phyloP scores from a whole-genome alignment of 352 stramenopile species.

The Phytophthora cryptogea region DNA sequence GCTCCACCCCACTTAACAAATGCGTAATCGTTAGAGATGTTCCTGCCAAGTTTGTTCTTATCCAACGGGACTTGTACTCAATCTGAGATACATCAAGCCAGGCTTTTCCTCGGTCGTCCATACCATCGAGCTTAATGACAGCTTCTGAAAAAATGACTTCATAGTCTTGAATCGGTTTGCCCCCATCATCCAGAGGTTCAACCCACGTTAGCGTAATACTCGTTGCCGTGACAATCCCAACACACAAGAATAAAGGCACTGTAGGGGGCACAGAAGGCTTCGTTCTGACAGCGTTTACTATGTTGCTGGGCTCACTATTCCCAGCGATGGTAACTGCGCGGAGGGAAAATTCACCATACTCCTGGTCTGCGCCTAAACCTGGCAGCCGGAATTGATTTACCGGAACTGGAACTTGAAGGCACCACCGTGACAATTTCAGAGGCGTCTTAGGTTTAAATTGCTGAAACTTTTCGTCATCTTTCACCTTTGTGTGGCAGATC shows the following conservation, averaged over 20 bases:
- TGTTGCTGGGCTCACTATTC: slow-evolving; percentile 56
- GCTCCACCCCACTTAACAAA: slow-evolving; percentile 66
- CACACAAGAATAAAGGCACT: slow-evolving; percentile 49
- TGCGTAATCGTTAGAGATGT: slow-evolving; percentile 44
- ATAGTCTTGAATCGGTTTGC: slow-evolving; percentile 63
- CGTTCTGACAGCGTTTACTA: slow-evolving; percentile 39
- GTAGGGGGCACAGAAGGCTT: slow-evolving; percentile 40
- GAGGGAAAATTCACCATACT: slow-evolving; percentile 55
- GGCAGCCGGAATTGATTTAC: slow-evolving; percentile 48
- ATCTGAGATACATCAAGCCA: slow-evolving; percentile 65
- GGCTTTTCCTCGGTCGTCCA: slow-evolving; percentile 43
- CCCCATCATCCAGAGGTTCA: slow-evolving; percentile 60
- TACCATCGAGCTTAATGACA: slow-evolving; percentile 40
- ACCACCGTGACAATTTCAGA: slow-evolving; percentile 56
- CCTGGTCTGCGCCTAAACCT: slow-evolving; percentile 42
- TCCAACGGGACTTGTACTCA: slow-evolving; percentile 53
- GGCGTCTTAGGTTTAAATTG: slow-evolving; percentile 31
- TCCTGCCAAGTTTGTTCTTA: slow-evolving; percentile 51
- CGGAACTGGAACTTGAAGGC: slow-evolving; percentile 50
- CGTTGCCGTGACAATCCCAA: slow-evolving; percentile 57
- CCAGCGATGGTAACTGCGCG: slow-evolving; percentile 60
- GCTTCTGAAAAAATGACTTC: slow-evolving; percentile 69
- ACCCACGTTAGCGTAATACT: slow-evolving; percentile 73
- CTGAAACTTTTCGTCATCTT: slow-evolving; percentile 12
- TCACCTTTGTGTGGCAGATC: slow-evolving; percentile 21